Evolutionary conservation across 371 early-diverging fungal species (phyloP), one percentile per base, ranked within the genome.

Genomic region (Coemansia sp.): DNA sequence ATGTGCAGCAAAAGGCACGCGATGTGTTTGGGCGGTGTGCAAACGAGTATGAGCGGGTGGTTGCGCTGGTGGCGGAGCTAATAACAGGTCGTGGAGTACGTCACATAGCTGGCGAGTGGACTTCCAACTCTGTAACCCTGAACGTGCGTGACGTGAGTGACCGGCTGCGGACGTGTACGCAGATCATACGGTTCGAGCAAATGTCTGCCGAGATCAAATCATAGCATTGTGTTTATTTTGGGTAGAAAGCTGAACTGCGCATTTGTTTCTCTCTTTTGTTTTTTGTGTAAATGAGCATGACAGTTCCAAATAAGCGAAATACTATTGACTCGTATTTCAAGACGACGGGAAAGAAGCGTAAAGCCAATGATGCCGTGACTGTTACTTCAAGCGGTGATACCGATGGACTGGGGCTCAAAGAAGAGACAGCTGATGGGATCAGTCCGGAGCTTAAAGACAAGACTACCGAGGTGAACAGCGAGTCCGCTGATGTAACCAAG

Each of bases 41-140:
- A n/a, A 24, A 37, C 18, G 65, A 68, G 40, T 68, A 59, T 26
- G 34, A 59, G 42, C 51, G 59, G 26, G n/a, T 64, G n/a, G 29
- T 42, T 31, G 39, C 52, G 29, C 42, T 64, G 54, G 54, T 57
- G 5, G 14, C 2, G 14, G 53, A 26, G 14, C 5, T 53, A 2
- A 14, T 53, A 5, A 4, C 4, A 14, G 53, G 53, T 4, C 45
- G 45, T 4, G 45, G 45, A 16, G 16, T 45, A n/a, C 45, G 45
- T 4, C 45, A n/a, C 13, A 5, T 45, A 11, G 45, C 45, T 16
- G 5, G 5, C 16, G 3, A 5, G 45, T 45, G 45, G 45, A 16
- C n/a, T 16, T 5, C 13, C 5, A 4, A 16, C 5, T 13, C n/a
- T 5, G 45, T 45, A n/a, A n/a, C 45, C 16, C 45, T 45, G 16